Conservation (phyloP, 805 yeast genomes). For the Metschnikowia hibisci region DNA sequence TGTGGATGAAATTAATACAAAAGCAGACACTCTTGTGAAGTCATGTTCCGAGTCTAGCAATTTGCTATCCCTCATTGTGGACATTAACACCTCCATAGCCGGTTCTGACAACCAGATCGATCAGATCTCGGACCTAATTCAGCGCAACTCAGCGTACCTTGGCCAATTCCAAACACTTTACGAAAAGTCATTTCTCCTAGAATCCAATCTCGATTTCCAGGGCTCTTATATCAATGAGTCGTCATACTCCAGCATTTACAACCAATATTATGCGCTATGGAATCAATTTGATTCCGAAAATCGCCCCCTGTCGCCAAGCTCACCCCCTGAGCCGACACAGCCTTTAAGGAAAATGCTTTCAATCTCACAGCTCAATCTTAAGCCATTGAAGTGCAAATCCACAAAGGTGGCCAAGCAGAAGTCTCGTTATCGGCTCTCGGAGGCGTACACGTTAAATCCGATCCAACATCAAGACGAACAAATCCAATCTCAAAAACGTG, state of each 20-base stretch:
- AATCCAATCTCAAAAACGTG: conserved; percentile 1
- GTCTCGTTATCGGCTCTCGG: conserved; percentile 38
- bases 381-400: conserved; percentile 36
- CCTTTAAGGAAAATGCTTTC: conserved; percentile 21
- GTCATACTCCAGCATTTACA: conserved; percentile 25
- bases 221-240: conserved; percentile 32
- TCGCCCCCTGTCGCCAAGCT: background rate
- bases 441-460: conserved; percentile 37
- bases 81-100: conserved; percentile 21
- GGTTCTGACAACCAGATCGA: conserved; percentile 29
- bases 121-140: conserved; percentile 21
- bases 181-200: conserved; percentile 32
- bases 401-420: conserved; percentile 36
- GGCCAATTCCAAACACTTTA: conserved; percentile 28
- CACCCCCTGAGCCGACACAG: background rate
- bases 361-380: conserved; percentile 34
- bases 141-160: conserved; percentile 22
- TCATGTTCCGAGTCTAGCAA: conserved; percentile 22
- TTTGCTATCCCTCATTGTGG: conserved; percentile 22
- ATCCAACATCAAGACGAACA: conserved; percentile 15
- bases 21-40: conserved; percentile 23
- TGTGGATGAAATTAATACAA: conserved; percentile 30
- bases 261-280: conserved; percentile 28
- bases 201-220: conserved; percentile 28
- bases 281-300: conserved; percentile 14